Conservation (phyloP, 345 rosid species). For the Cardamine chenopodiifolia region DNA sequence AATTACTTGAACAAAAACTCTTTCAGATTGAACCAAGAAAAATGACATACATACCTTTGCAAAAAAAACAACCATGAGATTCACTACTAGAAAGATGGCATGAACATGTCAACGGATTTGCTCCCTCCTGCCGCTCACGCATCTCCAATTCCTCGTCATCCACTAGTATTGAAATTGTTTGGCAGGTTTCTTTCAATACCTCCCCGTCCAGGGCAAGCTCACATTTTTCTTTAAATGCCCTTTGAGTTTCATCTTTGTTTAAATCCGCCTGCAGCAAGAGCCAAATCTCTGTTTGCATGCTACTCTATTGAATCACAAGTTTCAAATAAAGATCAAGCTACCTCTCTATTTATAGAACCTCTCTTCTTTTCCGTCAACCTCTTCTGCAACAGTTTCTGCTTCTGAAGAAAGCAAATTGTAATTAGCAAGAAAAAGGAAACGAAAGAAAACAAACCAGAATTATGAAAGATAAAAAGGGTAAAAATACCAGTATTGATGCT, state of each 20-base stretch:
- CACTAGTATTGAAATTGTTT: constrained; percentile 54
- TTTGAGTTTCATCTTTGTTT: constrained; percentile 44
- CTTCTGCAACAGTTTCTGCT: constrained; percentile 62
- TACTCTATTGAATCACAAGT: constrained; percentile 27
- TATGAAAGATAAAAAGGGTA: not conserved
- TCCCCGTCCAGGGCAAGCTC: constrained; percentile 63
- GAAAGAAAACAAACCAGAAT: constrained; percentile 5
- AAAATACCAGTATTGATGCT: constrained; percentile 54
- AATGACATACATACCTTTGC: constrained; percentile 66
- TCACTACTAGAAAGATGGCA: constrained; percentile 64
- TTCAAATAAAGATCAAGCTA: constrained; percentile 33
- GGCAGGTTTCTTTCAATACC: constrained; percentile 44
- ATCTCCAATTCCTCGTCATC: constrained; percentile 95
- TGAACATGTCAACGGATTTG: constrained; percentile 58
- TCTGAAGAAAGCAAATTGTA: constrained; percentile 44
- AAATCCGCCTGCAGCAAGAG: constrained; percentile 55
- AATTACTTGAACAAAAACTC: constrained; percentile 17
- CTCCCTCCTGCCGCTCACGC: constrained; percentile 72
- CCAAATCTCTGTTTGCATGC: constrained; percentile 18
- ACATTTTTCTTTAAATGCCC: constrained; percentile 57
- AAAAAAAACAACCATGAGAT: constrained; percentile 63
- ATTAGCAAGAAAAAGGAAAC: constrained; percentile 33
- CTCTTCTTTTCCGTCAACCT: constrained; percentile 57
- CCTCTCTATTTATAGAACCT: constrained; percentile 58
- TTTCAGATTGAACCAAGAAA: constrained; percentile 15